Evolutionary conservation across 345 rosid species (phyloP), one percentile per base, ranked within the genome.

Genomic region (Ceriops tagal): DNA sequence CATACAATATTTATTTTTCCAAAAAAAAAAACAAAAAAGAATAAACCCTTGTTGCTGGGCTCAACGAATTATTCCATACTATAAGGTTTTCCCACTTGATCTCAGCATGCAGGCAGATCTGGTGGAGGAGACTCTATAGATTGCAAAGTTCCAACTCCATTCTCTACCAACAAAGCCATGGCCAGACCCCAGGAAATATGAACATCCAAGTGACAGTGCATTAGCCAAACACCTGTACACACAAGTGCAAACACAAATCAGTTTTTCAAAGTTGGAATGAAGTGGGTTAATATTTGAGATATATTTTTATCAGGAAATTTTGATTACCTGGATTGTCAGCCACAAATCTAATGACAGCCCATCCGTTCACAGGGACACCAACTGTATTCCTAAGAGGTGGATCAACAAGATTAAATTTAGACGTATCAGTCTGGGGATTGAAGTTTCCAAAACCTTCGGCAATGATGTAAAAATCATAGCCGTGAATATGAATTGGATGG

Each of bases 401-500:
- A 62, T 83, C 87, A n/a, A 51, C 78, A 5, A 26, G 74, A 46
- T 83, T 83, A 34, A 72, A 83, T 11, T 71, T 81, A 24, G 75
- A 47, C 0, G 83, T 64, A 62, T 76, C 85, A 8, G 68, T 81
- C 3, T 52, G 37, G 20, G 79, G 75, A 73, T 83, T 64, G 58
- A 70, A 83, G 46, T 83, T 80, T 26, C 86, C 86, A 30, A 78
- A 64, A 26, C 87, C 87, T 62, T 67, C 62, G 8, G 77, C 87
- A n/a, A 83, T 5, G 7, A 83, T 80, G 21, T 80, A 83, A 70
- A 83, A 83, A 55, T 79, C 78, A 58, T 81, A 78, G 39, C 87
- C 87, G 24, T 83, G 87, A 21, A 83, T 66, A 64, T 83, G 87
- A 68, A 83, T 76, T 20, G 87, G 87, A 59, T 83, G 87, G 53